These are phyloP conservation scores for Candida lessepsii DNA, from an alignment of 805 yeast genomes.

Conservation along the genomic window DNA sequence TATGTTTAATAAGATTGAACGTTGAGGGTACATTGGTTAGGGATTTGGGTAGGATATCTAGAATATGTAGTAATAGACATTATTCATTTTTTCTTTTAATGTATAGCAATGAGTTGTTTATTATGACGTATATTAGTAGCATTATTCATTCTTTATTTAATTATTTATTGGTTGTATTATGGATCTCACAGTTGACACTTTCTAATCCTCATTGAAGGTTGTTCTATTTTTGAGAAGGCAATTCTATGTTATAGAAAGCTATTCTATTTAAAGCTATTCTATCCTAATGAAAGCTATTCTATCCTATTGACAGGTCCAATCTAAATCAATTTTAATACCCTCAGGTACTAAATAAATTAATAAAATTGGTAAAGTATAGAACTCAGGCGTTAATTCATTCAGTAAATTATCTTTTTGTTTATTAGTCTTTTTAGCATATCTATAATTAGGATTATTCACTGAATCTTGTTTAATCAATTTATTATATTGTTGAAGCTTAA, in stretches of 20 bases:
- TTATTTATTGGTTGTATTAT: too few species aligned
- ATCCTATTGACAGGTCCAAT: slow-evolving; percentile 30
- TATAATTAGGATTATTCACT: slow-evolving; percentile 10
- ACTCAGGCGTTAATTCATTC: slow-evolving; percentile 2
- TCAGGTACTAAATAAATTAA: slow-evolving; percentile 33
- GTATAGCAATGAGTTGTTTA: too few species aligned
- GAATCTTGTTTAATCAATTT: slow-evolving; percentile 12
- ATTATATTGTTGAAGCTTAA: slow-evolving; percentile 12
- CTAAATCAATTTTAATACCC: slow-evolving; percentile 41
- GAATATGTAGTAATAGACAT: too few species aligned
- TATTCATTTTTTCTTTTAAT: too few species aligned
- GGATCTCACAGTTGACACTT: too few species aligned
- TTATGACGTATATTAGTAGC: slow-evolving; percentile 15
- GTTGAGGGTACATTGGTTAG: too few species aligned
- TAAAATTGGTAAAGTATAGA: slow-evolving; percentile 14
- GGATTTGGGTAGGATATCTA: too few species aligned
- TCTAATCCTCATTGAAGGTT: too few species aligned
- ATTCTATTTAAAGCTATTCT: too few species aligned
- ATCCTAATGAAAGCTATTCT: too few species aligned
- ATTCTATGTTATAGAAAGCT: too few species aligned
- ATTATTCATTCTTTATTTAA: slow-evolving; percentile 25
- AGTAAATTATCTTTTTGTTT: neutral
- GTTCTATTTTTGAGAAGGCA: too few species aligned
- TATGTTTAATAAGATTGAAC: slow-evolving; percentile 48
- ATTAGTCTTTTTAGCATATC: slow-evolving; percentile 3